These are phyloP conservation scores for Trichoderma atroviride DNA, from an alignment of 2,329 filamentous ascomycete genomes.

Conservation along the genomic window DNA sequence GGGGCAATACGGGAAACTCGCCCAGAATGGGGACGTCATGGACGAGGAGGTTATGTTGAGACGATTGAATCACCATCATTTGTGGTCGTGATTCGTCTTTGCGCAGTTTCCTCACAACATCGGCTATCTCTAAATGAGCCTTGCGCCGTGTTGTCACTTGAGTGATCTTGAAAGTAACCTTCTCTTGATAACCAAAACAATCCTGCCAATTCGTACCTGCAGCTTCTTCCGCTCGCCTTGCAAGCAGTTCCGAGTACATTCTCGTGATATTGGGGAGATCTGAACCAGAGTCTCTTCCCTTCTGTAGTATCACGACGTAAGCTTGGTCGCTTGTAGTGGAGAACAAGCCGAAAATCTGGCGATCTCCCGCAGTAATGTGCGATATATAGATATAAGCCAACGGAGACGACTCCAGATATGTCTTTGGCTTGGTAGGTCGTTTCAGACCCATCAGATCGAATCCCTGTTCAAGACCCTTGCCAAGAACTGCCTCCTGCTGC, in stretches of 20 bases:
- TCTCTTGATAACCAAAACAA: conserved; percentile 84
- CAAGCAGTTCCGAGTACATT: conserved; percentile 78
- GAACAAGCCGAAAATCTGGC: conserved; percentile 92
- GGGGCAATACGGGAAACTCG: conserved; percentile 79
- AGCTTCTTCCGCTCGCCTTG: conserved; percentile 65
- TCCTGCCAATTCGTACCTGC: conserved; percentile 74
- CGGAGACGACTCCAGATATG: conserved; percentile 74
- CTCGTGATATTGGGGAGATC: conserved; percentile 88
- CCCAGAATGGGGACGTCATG: conserved; percentile 83
- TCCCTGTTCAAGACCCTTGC: conserved; percentile 88
- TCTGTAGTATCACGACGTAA: conserved; percentile 85
- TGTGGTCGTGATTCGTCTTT: conserved; percentile 80
- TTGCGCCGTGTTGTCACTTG: conserved; percentile 90
- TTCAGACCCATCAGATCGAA: conserved; percentile 83
- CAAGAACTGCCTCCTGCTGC: conserved; percentile 83
- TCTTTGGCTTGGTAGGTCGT: conserved; percentile 61
- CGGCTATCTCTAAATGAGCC: conserved; percentile 82
- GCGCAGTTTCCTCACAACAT: conserved; percentile 86
- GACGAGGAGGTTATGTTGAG: conserved; percentile 75
- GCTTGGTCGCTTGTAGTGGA: conserved; percentile 80
- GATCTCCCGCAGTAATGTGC: conserved; percentile 86
- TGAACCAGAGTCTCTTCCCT: conserved; percentile 73
- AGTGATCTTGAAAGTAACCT: conserved; percentile 79
- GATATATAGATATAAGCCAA: conserved; percentile 90
- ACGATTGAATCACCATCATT: conserved; percentile 88